Evolutionary conservation across 2,329 filamentous ascomycete genomes (phyloP).

Genomic region (Neurospora crassa): DNA sequence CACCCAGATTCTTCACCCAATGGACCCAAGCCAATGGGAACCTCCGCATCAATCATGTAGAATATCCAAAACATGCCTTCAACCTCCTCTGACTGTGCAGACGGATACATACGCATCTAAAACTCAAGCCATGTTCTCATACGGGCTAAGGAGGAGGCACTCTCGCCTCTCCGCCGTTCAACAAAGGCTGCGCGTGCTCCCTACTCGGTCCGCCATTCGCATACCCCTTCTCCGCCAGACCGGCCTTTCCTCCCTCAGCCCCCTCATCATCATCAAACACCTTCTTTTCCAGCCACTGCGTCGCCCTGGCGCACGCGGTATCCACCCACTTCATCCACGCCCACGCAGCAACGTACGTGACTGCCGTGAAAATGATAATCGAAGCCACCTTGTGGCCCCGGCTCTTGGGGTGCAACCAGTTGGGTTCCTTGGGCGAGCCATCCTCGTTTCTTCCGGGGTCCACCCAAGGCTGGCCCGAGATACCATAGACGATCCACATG

Average conservation of each 20-base stretch:
- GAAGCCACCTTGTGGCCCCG: slow-evolving; percentile 28
- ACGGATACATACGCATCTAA: neutral
- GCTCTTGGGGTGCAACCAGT: slow-evolving; percentile 31
- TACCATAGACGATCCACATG: slow-evolving; percentile 42
- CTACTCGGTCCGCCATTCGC: neutral
- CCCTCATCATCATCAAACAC: slow-evolving; percentile 36
- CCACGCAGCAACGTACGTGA: slow-evolving; percentile 37
- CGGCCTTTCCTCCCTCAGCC: slow-evolving; percentile 9
- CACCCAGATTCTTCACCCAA: neutral
- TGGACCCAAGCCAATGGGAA: neutral
- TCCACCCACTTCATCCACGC: slow-evolving; percentile 44
- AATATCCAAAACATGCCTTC: neutral
- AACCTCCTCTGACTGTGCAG: neutral
- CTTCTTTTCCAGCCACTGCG: slow-evolving; percentile 35
- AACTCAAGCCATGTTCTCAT: neutral
- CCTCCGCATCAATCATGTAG: neutral
- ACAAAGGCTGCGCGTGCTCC: neutral
- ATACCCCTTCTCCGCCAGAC: slow-evolving; percentile 19
- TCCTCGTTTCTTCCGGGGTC: slow-evolving; percentile 22
- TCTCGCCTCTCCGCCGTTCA: neutral
- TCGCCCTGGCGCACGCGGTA: slow-evolving; percentile 36
- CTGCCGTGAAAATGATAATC: slow-evolving; percentile 34
- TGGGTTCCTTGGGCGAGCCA: slow-evolving; percentile 29
- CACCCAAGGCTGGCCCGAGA: slow-evolving; percentile 24
- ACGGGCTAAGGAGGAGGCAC: neutral